Conservation (phyloP, 1,284 basidiomycete genomes). For the Heterobasidion annosum region DNA sequence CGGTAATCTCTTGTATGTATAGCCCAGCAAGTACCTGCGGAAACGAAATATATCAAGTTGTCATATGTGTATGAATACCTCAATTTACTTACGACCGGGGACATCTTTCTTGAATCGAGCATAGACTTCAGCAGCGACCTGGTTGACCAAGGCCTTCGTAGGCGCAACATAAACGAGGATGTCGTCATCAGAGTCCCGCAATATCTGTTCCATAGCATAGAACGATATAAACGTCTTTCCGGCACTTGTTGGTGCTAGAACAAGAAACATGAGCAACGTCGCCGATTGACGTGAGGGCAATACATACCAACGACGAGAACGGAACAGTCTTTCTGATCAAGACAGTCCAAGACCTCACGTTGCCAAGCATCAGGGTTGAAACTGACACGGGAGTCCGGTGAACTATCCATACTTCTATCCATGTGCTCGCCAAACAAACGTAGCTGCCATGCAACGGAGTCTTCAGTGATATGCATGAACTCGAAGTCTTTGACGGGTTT, state of each 20-base stretch:
- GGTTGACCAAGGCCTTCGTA: conserved; percentile 62
- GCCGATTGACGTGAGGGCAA: background rate
- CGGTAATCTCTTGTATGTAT: conserved; percentile 63
- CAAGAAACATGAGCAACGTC: background rate
- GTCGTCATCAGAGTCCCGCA: conserved; percentile 51
- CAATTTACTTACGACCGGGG: conserved; percentile 30
- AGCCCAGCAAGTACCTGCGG: conserved; percentile 49
- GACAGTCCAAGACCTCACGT: conserved; percentile 49
- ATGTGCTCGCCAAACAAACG: conserved; percentile 62
- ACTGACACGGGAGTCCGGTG: conserved; percentile 43
- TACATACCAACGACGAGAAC: conserved; percentile 55
- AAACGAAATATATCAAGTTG: too few species aligned
- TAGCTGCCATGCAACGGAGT: conserved; percentile 57
- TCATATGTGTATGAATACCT: background rate
- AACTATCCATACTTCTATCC: conserved; percentile 62
- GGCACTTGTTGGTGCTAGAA: conserved; percentile 53
- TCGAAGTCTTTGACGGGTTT: conserved; percentile 24
- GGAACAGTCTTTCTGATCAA: conserved; percentile 44
- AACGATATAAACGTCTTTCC: conserved; percentile 73
- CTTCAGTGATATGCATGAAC: conserved; percentile 49
- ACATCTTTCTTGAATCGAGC: conserved; percentile 57
- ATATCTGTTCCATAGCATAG: conserved; percentile 65
- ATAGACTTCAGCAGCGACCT: conserved; percentile 63
- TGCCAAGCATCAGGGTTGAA: conserved; percentile 71
- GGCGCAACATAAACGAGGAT: conserved; percentile 68